Conservation (phyloP, 2,329 filamentous ascomycete species). For the Lecanicillium sp. region DNA sequence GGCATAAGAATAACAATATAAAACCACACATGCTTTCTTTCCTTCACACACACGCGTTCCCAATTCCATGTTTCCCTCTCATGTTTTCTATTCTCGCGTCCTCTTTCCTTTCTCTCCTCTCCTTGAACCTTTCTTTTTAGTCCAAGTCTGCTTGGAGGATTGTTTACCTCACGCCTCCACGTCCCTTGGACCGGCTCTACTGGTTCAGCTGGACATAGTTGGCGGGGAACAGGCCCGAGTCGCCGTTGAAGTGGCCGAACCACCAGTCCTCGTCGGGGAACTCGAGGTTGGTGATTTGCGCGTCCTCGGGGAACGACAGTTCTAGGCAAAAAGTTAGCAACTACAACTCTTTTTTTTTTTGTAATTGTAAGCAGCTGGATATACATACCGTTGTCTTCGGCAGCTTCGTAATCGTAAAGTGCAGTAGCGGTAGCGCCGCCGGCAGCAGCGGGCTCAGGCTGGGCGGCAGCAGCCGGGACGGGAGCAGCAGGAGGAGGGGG, state of each 20-base stretch:
- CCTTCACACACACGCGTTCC: too few relatives aligned
- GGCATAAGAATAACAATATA: too few relatives aligned
- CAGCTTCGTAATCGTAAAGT: constrained; percentile 92
- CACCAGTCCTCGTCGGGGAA: constrained; percentile 99
- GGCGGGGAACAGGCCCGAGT: constrained; percentile 75
- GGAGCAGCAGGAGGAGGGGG: constrained; percentile 28
- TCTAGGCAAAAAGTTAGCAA: constrained; percentile 44
- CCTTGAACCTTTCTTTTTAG: too few relatives aligned
- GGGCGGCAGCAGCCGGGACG: constrained; percentile 31
- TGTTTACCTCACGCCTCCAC: background rate
- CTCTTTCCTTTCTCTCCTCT: too few relatives aligned
- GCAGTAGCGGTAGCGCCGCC: constrained; percentile 68
- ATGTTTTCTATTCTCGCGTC: too few relatives aligned
- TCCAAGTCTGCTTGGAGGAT: too few relatives aligned
- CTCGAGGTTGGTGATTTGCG: constrained; percentile 74
- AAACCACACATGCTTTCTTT: too few relatives aligned
- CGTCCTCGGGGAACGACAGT: constrained; percentile 81
- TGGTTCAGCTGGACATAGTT: constrained; percentile 60
- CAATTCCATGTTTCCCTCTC: too few relatives aligned
- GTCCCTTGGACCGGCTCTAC: background rate
- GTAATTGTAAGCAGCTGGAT: too few relatives aligned
- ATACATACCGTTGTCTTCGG: constrained; percentile 75
- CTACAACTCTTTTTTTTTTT: too few relatives aligned
- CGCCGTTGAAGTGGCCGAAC: constrained; percentile 79
- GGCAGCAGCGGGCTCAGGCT: constrained; percentile 29